Evolutionary conservation across 768 basidiomycete genomes (phyloP).

Genomic region (Collybia sordida): DNA sequence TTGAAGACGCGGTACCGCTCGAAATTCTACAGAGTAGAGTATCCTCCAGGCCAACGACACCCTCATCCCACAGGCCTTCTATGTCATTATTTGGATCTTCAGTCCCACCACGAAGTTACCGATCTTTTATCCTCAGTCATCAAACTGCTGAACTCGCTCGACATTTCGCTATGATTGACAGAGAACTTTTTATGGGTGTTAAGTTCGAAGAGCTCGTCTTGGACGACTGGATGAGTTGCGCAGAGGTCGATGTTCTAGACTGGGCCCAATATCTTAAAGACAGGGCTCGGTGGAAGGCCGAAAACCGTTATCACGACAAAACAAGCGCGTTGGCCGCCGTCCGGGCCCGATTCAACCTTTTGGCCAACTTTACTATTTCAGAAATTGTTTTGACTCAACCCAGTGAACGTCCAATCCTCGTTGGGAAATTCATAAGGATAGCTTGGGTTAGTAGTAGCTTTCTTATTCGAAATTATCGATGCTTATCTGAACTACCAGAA

Average conservation of each 20-base stretch:
- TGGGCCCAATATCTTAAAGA: constrained; percentile 85
- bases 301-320: constrained; percentile 55
- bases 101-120: constrained; percentile 47
- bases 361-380: constrained; percentile 76
- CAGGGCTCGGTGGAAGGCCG: constrained; percentile 64
- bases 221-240: constrained; percentile 63
- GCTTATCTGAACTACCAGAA: constrained; percentile 47
- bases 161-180: constrained; percentile 86
- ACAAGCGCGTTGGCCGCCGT: constrained; percentile 73
- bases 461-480: neutral
- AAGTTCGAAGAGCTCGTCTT: constrained; percentile 88
- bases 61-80: constrained; percentile 19
- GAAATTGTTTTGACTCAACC: constrained; percentile 80
- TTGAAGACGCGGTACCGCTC: constrained; percentile 63
- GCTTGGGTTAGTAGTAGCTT: constrained; percentile 64
- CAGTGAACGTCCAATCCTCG: constrained; percentile 59
- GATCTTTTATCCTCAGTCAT: constrained; percentile 70
- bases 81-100: constrained; percentile 33
- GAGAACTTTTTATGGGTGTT: constrained; percentile 81
- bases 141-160: constrained; percentile 64
- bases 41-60: constrained; percentile 25
- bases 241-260: constrained; percentile 71
- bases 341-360: constrained; percentile 81
- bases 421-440: constrained; percentile 80
- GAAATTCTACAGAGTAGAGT: constrained; percentile 68